Percentiles rank a stretch among this genome's conserved stretches.
Evolutionary conservation across 495 filamentous ascomycete genomes (phyloP).

Genomic region (Neurospora sublineolata): DNA sequence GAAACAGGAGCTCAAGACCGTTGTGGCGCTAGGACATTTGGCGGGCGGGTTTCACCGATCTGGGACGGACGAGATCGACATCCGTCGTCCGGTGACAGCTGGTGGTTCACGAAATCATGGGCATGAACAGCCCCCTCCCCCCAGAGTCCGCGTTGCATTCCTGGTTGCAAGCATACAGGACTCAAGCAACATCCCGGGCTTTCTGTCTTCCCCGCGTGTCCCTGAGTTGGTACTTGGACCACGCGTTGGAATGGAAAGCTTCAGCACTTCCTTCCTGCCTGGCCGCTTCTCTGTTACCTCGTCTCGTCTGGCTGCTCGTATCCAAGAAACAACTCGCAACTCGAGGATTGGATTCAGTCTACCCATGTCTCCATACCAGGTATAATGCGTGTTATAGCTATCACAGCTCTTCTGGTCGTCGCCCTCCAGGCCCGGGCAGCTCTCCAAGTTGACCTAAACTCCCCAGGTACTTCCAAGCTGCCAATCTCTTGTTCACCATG

Average conservation of each 20-base stretch:
- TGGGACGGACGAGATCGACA: neutral
- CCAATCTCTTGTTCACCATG: neutral
- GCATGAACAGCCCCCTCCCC: neutral
- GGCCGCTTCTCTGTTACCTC: neutral
- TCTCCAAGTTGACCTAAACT: slow-evolving; percentile 12
- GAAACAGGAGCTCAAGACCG: neutral
- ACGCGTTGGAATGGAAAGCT: neutral
- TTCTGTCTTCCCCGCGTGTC: neutral
- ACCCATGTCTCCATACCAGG: neutral
- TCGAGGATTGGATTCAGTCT: neutral
- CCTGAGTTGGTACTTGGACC: neutral
- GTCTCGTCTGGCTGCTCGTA: neutral
- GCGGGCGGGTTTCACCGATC: neutral
- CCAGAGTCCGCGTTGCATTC: neutral
- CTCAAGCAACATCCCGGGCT: neutral
- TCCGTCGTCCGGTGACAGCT: neutral
- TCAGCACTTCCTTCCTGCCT: neutral
- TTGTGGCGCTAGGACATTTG: neutral
- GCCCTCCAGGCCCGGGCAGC: slow-evolving; percentile 2
- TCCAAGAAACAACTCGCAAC: neutral
- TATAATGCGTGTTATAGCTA: neutral
- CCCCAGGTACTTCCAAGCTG: neutral
- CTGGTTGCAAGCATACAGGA: neutral
- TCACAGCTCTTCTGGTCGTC: neutral
- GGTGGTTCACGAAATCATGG: neutral